A percentile compares a stretch with the other conserved stretches of the same genome.
phyloP scores from a whole-genome alignment of 2,329 filamentous ascomycete species.

The Bipolaris sorokiniana region DNA sequence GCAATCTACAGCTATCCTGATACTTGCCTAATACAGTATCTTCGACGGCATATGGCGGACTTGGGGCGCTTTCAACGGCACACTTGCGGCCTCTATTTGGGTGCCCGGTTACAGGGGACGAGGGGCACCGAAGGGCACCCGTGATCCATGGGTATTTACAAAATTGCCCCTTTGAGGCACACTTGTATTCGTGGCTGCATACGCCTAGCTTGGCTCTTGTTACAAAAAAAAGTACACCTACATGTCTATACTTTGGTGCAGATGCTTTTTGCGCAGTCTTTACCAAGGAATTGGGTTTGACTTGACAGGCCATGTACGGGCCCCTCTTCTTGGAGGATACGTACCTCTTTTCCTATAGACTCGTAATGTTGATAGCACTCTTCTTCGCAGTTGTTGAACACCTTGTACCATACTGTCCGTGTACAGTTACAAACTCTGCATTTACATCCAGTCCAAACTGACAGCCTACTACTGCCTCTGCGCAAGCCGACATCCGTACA shows the following conservation, averaged over 20 bases:
- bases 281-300: not conserved
- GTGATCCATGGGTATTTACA: constrained; percentile 1
- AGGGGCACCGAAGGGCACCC: constrained; percentile 2
- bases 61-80: not conserved
- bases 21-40: not conserved
- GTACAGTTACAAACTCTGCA: not conserved
- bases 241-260: not conserved
- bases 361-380: not conserved
- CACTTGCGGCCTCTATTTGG: not conserved
- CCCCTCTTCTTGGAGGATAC: not conserved
- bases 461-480: too few species aligned
- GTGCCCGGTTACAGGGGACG: not conserved
- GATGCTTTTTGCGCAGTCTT: not conserved
- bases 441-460: not conserved
- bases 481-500: too few species aligned
- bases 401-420: not conserved
- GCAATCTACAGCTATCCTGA: not conserved
- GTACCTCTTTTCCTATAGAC: too few species aligned
- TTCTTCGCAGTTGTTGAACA: not conserved
- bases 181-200: not conserved
- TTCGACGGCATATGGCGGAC: not conserved
- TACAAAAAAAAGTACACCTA: too few species aligned
- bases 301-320: not conserved
- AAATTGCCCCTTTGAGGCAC: constrained; percentile 2
- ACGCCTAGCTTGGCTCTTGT: not conserved